Evolutionary conservation across 169 alveolate genomes (phyloP), one percentile per base, ranked within the genome.

Genomic region (Eimeria sp.): DNA sequence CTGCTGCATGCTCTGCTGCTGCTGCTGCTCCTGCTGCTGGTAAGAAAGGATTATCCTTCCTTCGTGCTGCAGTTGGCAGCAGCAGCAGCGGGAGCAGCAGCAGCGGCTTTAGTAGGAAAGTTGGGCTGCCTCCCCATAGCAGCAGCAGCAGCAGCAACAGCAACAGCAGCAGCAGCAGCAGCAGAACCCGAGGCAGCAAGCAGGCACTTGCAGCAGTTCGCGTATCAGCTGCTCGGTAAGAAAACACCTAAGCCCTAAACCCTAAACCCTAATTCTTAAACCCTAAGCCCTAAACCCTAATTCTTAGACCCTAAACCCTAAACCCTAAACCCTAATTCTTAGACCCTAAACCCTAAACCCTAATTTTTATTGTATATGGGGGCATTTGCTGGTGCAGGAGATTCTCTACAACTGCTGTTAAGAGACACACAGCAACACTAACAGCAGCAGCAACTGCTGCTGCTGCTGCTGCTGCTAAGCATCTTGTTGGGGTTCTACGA

Each of bases 301-400:
- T 6, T 4, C 78, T 47, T 70, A 70, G 27, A 70, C 78, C 78
- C 43, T 18, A 65, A 65, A 18, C 76, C 76, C 76, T 25, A 34
- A 34, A 5, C 58, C 58, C 58, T 11, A 51, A 70, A 70, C 78
- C 78, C 78, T 25, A n/a, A 70, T 6, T 4, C 78, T 47, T 70
- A 70, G 27, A 70, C 78, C 78, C 78, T 70, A 70, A 70, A 70
- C 78, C 78, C 78, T 70, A 70, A 70, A 70, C 78, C 78, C 78
- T 70, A 70, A 18, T n/a, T 70, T 58, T 25, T 61, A 4, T 18
- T 5, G 1, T 11, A 0, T 61, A 18, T 18, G 70, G 0, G 20
- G 18, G 82, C 13, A 10, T 72, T 40, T 27, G 49, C 49, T 72
- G 45, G 49, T 72, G 82, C 82, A 72, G 82, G 82, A 72, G 82